Conservation (phyloP, 192 early-diverging fungal genomes). For the Backusella sp. region DNA sequence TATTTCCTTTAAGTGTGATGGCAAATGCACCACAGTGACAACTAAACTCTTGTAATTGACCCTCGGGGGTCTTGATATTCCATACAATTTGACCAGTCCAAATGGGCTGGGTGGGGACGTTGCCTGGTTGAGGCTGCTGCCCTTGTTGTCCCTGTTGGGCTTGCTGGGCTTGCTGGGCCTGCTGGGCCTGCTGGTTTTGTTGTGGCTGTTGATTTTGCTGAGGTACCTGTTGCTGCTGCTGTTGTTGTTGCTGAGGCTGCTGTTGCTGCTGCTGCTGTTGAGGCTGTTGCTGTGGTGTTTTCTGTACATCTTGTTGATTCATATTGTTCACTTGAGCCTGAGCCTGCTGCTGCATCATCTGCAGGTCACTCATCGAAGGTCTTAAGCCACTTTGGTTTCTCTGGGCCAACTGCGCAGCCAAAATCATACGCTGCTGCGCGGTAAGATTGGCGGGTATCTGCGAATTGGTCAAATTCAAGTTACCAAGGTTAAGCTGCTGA, state of each 20-base stretch:
- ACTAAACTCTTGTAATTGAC: conserved; percentile 32
- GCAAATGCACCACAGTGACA: conserved; percentile 40
- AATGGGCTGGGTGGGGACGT: conserved; percentile 18
- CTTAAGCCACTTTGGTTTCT: conserved; percentile 3
- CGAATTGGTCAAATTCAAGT: conserved; percentile 3
- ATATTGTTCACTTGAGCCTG: background rate
- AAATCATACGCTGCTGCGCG: conserved; percentile 28
- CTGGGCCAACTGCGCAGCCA: conserved; percentile 13
- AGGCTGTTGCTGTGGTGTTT: background rate
- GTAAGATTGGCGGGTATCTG: conserved; percentile 8
- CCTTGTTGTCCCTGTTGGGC: conserved; percentile 10
- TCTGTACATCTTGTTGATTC: background rate
- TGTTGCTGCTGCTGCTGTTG: background rate
- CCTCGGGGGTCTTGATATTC: conserved; percentile 35
- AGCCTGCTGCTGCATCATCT: conserved; percentile 10
- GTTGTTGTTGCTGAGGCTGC: background rate
- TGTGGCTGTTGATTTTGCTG: background rate
- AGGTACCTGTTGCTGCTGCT: conserved; percentile 3
- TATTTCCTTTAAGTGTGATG: conserved; percentile 26
- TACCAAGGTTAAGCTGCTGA: background rate
- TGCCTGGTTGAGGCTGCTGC: conserved; percentile 9
- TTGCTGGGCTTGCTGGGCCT: conserved; percentile 16
- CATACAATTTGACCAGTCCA: conserved; percentile 43
- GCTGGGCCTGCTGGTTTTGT: conserved; percentile 23
- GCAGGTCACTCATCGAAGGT: conserved; percentile 3